Conservation (phyloP, 768 basidiomycete species). For the Tricholoma saponaceum region DNA sequence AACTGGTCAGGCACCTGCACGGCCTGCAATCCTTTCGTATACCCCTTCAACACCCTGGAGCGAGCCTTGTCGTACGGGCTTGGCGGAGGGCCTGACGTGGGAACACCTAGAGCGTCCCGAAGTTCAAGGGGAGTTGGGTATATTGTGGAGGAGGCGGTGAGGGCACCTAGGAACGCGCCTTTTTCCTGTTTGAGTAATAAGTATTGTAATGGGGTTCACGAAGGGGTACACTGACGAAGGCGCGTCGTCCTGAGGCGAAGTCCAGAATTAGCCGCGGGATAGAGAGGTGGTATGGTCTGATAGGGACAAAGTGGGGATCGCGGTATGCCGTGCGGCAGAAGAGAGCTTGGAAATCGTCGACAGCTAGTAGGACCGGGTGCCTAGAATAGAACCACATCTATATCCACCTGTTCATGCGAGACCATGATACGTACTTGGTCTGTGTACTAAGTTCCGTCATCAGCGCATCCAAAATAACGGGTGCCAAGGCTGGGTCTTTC, state of each 20-base stretch:
- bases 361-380: slow-evolving; percentile 73
- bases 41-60: slow-evolving; percentile 42
- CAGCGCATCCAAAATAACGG: slow-evolving; percentile 52
- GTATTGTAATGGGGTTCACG: not conserved
- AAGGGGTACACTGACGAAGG: slow-evolving; percentile 51
- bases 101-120: slow-evolving; percentile 51
- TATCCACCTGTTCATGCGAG: not conserved
- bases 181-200: slow-evolving; percentile 40
- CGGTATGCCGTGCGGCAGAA: slow-evolving; percentile 67
- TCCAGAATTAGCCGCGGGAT: slow-evolving; percentile 76
- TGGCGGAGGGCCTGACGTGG: slow-evolving; percentile 19
- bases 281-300: slow-evolving; percentile 76
- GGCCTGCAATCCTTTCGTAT: slow-evolving; percentile 44
- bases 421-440: slow-evolving; percentile 43
- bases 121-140: slow-evolving; percentile 64
- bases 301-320: slow-evolving; percentile 63
- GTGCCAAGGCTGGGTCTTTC: slow-evolving; percentile 48
- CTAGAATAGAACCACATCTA: slow-evolving; percentile 30
- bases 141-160: slow-evolving; percentile 56
- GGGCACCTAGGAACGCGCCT: slow-evolving; percentile 70
- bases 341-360: slow-evolving; percentile 86
- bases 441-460: slow-evolving; percentile 63
- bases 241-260: slow-evolving; percentile 64
- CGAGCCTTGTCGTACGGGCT: slow-evolving; percentile 55
- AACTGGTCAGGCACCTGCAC: slow-evolving; percentile 51